phyloP scores from a whole-genome alignment of 2,329 filamentous ascomycete species.

The Diaporthe ampelina region DNA sequence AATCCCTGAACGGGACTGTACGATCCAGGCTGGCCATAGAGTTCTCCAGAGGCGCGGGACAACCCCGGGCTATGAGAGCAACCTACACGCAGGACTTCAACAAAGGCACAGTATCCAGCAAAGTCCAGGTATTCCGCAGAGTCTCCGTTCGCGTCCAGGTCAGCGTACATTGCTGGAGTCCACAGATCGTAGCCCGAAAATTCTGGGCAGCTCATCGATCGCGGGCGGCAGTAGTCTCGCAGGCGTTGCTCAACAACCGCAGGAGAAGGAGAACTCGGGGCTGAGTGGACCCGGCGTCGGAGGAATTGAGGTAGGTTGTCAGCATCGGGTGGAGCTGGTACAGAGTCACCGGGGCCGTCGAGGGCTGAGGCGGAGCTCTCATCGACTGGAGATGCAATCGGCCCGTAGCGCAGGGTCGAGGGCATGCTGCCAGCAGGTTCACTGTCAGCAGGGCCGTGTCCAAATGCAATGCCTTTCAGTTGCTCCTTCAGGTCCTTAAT shows the following conservation, averaged over 20 bases:
- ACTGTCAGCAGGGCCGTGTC: not conserved
- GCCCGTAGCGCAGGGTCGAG: not conserved
- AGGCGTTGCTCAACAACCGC: not conserved
- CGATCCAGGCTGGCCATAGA: not conserved
- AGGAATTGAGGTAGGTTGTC: too few species aligned
- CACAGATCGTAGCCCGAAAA: too few species aligned
- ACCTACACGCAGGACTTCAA: not conserved
- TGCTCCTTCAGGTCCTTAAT: slow-evolving; percentile 74
- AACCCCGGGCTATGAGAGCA: not conserved
- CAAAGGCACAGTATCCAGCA: too few species aligned
- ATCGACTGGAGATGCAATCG: too few species aligned
- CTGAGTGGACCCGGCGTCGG: not conserved
- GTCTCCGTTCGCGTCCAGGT: not conserved
- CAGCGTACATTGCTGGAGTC: too few species aligned
- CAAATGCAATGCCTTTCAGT: slow-evolving; percentile 53
- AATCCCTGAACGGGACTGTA: not conserved
- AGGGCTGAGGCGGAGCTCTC: too few species aligned
- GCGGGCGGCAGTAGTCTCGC: not conserved
- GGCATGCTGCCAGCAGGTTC: not conserved
- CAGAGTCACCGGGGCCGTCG: not conserved
- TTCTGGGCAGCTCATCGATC: not conserved
- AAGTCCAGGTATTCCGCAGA: not conserved
- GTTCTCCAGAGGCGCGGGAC: not conserved
- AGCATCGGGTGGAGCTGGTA: not conserved
- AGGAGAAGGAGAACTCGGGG: not conserved